A percentile compares a stretch with the other conserved stretches of the same genome.
Conservation (phyloP, 2,329 filamentous ascomycete species). For the Rutstroemia sp. region DNA sequence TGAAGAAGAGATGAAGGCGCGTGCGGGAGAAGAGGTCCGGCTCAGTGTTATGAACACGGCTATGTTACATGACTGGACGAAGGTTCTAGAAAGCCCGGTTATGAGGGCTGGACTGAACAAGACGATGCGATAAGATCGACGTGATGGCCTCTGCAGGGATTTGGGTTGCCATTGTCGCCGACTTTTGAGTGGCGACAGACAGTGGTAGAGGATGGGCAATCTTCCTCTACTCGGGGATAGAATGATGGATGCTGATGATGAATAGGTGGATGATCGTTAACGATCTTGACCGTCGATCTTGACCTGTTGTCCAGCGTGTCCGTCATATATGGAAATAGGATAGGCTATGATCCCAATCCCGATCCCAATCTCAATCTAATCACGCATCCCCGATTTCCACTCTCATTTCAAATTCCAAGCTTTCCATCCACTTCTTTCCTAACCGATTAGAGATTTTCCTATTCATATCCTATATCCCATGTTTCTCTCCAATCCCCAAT, state of each 20-base stretch:
- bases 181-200: background rate
- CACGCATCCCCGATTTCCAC: too few species aligned
- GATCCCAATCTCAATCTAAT: too few species aligned
- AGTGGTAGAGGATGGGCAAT: too few species aligned
- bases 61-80: slow-evolving; percentile 39
- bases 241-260: too few species aligned
- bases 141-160: background rate
- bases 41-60: slow-evolving; percentile 36
- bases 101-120: slow-evolving; percentile 12
- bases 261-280: too few species aligned
- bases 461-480: too few species aligned
- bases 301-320: background rate
- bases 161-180: background rate
- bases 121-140: background rate
- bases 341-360: background rate
- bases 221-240: too few species aligned
- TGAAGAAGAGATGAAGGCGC: slow-evolving; percentile 39
- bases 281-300: background rate
- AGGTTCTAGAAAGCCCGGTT: slow-evolving; percentile 28
- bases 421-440: too few species aligned
- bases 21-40: slow-evolving; percentile 37
- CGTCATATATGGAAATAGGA: background rate
- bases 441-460: too few species aligned
- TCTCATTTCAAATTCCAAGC: too few species aligned
- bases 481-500: background rate